These are phyloP conservation scores for Hypoxylon rubiginosum DNA, from an alignment of 2,329 filamentous ascomycete species.

Conservation along the genomic window DNA sequence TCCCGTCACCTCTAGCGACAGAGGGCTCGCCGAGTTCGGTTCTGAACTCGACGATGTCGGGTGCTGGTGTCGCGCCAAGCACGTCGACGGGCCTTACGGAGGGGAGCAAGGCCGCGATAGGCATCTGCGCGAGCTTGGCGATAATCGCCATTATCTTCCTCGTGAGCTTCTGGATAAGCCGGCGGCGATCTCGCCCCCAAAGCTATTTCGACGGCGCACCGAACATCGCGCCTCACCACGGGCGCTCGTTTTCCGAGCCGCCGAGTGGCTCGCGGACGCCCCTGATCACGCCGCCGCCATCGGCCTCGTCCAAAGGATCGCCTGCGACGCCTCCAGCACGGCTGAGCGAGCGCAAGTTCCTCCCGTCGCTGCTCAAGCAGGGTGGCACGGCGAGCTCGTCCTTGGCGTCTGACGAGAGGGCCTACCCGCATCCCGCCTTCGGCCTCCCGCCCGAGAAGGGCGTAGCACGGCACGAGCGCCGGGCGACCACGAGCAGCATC, in stretches of 20 bases:
- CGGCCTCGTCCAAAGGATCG: conserved; percentile 46
- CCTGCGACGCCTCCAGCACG: conserved; percentile 62
- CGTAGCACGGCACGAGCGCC: conserved; percentile 52
- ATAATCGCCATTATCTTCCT: conserved; percentile 56
- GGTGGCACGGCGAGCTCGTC: conserved; percentile 33
- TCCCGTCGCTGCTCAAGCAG: conserved; percentile 54
- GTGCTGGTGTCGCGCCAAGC: conserved; percentile 18
- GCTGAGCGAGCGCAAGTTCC: conserved; percentile 61
- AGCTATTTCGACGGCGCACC: conserved; percentile 38
- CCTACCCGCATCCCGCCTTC: conserved; percentile 57
- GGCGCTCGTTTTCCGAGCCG: conserved; percentile 45
- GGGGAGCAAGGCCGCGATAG: conserved; percentile 61
- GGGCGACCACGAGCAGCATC: conserved; percentile 34
- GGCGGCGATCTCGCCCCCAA: conserved; percentile 45
- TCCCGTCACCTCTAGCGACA: conserved; percentile 14
- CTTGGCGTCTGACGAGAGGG: conserved; percentile 27
- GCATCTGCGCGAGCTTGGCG: conserved; percentile 57
- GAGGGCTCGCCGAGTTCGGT: conserved; percentile 20
- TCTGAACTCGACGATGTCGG: conserved; percentile 44
- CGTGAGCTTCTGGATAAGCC: conserved; percentile 55
- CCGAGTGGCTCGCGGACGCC: conserved; percentile 57
- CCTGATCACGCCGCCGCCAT: conserved; percentile 57
- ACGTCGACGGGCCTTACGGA: conserved; percentile 50
- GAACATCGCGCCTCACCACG: conserved; percentile 44
- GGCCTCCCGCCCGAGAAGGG: conserved; percentile 55